Evolutionary conservation across 495 filamentous ascomycete genomes (phyloP).

Genomic region (Aspergillus biplanus): DNA sequence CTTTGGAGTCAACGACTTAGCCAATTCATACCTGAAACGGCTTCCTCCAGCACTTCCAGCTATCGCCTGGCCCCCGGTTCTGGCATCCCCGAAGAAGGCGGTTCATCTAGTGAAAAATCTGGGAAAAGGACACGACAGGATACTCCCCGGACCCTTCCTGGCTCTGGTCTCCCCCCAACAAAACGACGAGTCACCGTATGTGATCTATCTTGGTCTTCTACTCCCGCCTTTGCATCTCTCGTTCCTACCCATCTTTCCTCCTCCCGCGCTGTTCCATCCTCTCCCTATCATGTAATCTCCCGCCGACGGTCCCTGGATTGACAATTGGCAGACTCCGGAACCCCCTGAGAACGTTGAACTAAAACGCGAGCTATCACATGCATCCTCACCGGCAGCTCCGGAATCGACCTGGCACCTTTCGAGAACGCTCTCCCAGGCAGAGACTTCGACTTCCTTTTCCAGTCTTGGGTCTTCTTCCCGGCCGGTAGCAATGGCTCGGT

Average conservation of each 20-base stretch:
- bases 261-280: constrained; percentile 27
- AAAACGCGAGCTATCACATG: constrained; percentile 39
- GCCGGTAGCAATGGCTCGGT: constrained; percentile 47
- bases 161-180: constrained; percentile 45
- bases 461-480: constrained; percentile 33
- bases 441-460: constrained; percentile 25
- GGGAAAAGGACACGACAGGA: constrained; percentile 53
- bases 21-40: constrained; percentile 41
- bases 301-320: constrained; percentile 47
- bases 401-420: constrained; percentile 32
- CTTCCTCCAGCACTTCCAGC: constrained; percentile 23
- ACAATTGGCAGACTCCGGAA: constrained; percentile 55
- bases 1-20: constrained; percentile 49
- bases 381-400: constrained; percentile 34
- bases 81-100: constrained; percentile 27
- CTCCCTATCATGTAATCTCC: constrained; percentile 25
- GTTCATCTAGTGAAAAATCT: constrained; percentile 33
- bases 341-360: constrained; percentile 39
- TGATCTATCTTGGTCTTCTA: constrained; percentile 49
- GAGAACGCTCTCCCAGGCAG: constrained; percentile 32
- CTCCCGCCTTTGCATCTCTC: constrained; percentile 34
- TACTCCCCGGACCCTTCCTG: constrained; percentile 48
- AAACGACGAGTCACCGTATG: constrained; percentile 58
- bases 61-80: constrained; percentile 31
- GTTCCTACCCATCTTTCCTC: constrained; percentile 31